These are phyloP conservation scores for Rosa rugosa DNA, from an alignment of 306 rosid genomes.

Conservation along the genomic window DNA sequence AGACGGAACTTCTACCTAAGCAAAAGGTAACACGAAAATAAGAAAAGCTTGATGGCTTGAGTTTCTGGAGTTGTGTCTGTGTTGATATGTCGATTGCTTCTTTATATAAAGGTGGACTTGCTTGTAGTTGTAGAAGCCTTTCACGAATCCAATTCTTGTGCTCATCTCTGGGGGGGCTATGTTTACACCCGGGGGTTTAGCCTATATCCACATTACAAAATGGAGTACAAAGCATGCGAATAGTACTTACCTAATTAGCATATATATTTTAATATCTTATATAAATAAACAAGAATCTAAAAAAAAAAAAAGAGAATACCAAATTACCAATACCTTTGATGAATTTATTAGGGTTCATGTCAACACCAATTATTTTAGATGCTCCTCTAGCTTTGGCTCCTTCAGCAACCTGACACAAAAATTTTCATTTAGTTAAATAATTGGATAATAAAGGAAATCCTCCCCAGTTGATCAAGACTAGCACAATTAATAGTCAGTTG, in stretches of 20 bases:
- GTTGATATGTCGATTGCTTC: too few species aligned
- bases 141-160: too few species aligned
- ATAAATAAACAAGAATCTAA: not conserved
- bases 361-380: slow-evolving; percentile 77
- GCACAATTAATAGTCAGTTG: not conserved
- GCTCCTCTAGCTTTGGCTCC: slow-evolving; percentile 85
- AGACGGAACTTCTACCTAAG: too few species aligned
- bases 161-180: too few species aligned
- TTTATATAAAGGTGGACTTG: too few species aligned
- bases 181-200: too few species aligned
- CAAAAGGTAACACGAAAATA: too few species aligned
- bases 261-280: not conserved
- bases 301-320: not conserved
- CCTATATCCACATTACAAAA: slow-evolving; percentile 29
- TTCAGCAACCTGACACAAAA: slow-evolving; percentile 59
- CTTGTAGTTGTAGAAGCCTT: too few species aligned
- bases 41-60: too few species aligned
- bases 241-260: not conserved
- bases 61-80: too few species aligned
- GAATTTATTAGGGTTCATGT: slow-evolving; percentile 63
- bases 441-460: not conserved
- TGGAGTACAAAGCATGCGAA: not conserved
- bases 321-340: slow-evolving; percentile 35
- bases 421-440: not conserved
- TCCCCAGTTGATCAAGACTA: not conserved